phyloP scores from a whole-genome alignment of 192 early-diverging fungal genomes.

The Allomyces macrogynus region DNA sequence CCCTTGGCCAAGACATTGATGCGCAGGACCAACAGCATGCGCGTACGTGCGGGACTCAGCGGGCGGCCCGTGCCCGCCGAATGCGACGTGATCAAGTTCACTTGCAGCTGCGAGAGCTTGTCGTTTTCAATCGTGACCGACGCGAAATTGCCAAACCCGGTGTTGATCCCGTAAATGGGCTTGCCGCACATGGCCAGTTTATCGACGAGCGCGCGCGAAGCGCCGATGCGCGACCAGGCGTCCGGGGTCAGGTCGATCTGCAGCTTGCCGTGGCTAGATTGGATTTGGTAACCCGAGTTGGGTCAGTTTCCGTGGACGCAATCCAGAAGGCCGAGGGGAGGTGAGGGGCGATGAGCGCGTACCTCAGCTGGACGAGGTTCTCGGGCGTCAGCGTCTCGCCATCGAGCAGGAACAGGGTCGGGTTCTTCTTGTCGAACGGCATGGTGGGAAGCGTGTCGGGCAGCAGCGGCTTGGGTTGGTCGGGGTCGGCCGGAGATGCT shows the following conservation, averaged over 20 bases:
- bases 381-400: slow-evolving; percentile 9
- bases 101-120: slow-evolving; percentile 5
- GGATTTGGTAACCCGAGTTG: too few relatives aligned
- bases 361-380: slow-evolving; percentile 2
- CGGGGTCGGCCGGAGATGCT: too few relatives aligned
- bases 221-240: slow-evolving; percentile 5
- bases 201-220: slow-evolving; percentile 5
- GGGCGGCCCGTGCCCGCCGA: slow-evolving; percentile 9
- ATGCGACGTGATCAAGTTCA: slow-evolving; percentile 6
- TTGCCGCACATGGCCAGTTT: slow-evolving; percentile 2
- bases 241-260: slow-evolving; percentile 7
- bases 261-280: slow-evolving; percentile 4
- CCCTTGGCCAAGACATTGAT: slow-evolving; percentile 8
- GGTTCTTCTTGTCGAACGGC: not conserved
- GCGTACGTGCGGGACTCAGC: slow-evolving; percentile 6
- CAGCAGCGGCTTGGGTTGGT: too few relatives aligned
- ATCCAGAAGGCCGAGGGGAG: too few relatives aligned
- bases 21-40: slow-evolving; percentile 7
- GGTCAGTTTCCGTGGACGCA: too few relatives aligned
- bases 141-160: slow-evolving; percentile 11
- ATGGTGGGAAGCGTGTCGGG: not conserved
- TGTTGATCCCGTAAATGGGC: slow-evolving; percentile 12
- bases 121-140: slow-evolving; percentile 5
- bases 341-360: too few relatives aligned
- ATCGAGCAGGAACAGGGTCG: slow-evolving; percentile 2